Conservation (phyloP, 2,329 filamentous ascomycete genomes). For the Colletotrichum coccodes region DNA sequence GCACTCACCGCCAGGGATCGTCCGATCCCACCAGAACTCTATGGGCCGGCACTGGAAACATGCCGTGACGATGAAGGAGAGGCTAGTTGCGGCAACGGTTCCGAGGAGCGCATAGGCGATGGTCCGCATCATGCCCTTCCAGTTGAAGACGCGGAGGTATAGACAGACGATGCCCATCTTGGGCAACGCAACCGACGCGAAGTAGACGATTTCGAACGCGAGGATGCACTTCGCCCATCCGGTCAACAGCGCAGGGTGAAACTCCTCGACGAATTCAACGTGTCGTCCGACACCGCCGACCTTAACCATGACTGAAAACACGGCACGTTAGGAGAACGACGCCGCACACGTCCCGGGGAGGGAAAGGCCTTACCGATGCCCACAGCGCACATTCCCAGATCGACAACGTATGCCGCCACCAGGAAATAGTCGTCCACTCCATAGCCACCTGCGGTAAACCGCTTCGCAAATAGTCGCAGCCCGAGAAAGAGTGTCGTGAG, state of each 20-base stretch:
- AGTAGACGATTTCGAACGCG: conserved; percentile 42
- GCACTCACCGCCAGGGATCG: conserved; percentile 42
- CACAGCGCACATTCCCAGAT: conserved; percentile 28
- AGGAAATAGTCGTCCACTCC: conserved; percentile 29
- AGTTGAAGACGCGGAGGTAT: conserved; percentile 43
- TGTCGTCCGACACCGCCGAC: conserved; percentile 40
- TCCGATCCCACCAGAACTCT: conserved; percentile 43
- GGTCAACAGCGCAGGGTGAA: conserved; percentile 27
- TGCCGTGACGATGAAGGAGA: conserved; percentile 34
- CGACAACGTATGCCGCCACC: conserved; percentile 24
- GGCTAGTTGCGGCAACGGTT: conserved; percentile 34
- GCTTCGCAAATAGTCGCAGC: conserved; percentile 21
- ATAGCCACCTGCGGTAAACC: conserved; percentile 27
- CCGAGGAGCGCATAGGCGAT: conserved; percentile 35
- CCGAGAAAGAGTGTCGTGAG: conserved; percentile 27
- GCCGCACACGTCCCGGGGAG: background rate
- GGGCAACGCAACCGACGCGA: conserved; percentile 39
- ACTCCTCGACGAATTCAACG: conserved; percentile 32
- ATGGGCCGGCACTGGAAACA: conserved; percentile 52
- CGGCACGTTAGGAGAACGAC: background rate
- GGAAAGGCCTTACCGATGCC: conserved; percentile 23
- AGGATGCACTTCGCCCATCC: conserved; percentile 39
- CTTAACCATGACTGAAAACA: conserved; percentile 34
- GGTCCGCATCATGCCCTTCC: conserved; percentile 36
- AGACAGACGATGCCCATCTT: conserved; percentile 43